Evolutionary conservation across 768 basidiomycete species (phyloP).

Genomic region (Xanthoconium purpureum): DNA sequence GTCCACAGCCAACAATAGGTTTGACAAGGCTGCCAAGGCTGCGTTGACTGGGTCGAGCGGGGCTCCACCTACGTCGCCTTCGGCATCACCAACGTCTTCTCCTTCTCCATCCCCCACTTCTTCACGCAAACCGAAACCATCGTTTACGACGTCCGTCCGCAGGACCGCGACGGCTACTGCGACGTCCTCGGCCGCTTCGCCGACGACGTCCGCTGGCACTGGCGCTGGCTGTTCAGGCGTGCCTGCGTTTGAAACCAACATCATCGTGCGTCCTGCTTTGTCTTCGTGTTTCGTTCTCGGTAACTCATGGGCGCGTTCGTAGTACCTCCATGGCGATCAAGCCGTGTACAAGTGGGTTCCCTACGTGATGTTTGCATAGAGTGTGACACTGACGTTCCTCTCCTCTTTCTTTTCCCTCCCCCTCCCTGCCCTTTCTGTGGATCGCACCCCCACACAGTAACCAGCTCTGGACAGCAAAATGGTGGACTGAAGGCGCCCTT

Average conservation of each 20-base stretch:
- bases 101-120: no score
- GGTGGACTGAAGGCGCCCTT: conserved; percentile 12
- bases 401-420: no score
- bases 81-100: background rate
- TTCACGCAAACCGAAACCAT: background rate
- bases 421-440: no score
- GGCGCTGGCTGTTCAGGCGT: conserved; percentile 40
- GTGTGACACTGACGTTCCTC: background rate
- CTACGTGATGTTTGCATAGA: background rate
- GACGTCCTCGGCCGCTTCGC: background rate
- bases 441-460: background rate
- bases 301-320: no score
- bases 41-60: conserved; percentile 29
- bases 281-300: background rate
- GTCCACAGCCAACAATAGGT: conserved; percentile 40
- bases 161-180: conserved; percentile 15
- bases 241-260: conserved; percentile 37
- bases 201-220: conserved; percentile 4
- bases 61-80: conserved; percentile 1
- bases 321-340: conserved; percentile 44
- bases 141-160: background rate
- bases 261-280: conserved; percentile 35
- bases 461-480: conserved; percentile 12
- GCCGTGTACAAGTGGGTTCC: conserved; percentile 41
- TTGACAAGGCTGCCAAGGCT: conserved; percentile 41